phyloP scores from a whole-genome alignment of 2,329 filamentous ascomycete genomes.

The Sphaerulina vaccinii region DNA sequence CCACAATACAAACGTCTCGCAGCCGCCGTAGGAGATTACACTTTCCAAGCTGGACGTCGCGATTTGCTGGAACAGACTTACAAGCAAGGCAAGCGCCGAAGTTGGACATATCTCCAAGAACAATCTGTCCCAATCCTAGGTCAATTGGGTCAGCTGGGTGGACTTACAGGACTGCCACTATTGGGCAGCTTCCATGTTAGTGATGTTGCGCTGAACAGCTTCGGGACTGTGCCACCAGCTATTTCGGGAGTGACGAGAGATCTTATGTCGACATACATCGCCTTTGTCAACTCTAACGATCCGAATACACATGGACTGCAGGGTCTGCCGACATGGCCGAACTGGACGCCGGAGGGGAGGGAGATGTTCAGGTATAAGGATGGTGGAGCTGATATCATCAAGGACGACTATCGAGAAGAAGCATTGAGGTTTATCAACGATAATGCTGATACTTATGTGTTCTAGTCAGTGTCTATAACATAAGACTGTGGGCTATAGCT shows the following conservation, averaged over 20 bases:
- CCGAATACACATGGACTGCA: no score
- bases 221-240: slow-evolving; percentile 10
- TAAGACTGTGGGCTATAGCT: no score
- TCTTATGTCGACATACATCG: slow-evolving; percentile 19
- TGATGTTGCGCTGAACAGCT: slow-evolving; percentile 49
- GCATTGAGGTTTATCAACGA: no score
- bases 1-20: slow-evolving; percentile 74
- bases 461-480: no score
- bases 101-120: slow-evolving; percentile 1
- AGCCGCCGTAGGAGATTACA: slow-evolving; percentile 68
- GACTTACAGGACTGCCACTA: slow-evolving; percentile 67
- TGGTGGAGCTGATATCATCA: no score
- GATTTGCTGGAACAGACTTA: slow-evolving; percentile 10
- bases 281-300: slow-evolving; percentile 18
- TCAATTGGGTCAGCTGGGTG: slow-evolving; percentile 61
- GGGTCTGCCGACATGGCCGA: no score
- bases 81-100: slow-evolving; percentile 1
- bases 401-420: no score
- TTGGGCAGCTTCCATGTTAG: slow-evolving; percentile 72
- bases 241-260: slow-evolving; percentile 13
- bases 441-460: no score
- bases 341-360: no score
- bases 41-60: slow-evolving; percentile 53
- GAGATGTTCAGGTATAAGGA: no score
- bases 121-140: slow-evolving; percentile 60